Conservation (phyloP, 352 stramenopile species). For the Pythium utonaiense region DNA sequence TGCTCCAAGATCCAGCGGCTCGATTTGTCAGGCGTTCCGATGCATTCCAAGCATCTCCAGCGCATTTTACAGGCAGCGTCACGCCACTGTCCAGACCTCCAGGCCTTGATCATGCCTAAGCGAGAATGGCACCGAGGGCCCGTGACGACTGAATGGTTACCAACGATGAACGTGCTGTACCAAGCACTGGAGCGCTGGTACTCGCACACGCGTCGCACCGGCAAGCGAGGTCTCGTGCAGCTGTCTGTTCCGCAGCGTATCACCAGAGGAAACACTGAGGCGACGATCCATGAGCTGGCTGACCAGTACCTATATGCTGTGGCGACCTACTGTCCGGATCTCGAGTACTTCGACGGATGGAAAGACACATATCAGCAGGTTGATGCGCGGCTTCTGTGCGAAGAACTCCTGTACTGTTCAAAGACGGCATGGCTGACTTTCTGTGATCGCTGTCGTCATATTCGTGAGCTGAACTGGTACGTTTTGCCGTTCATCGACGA, state of each 20-base stretch:
- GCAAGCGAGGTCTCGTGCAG: constrained; percentile 22
- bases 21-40: constrained; percentile 13
- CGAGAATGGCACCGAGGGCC: constrained; percentile 12
- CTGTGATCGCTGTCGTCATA: constrained; percentile 29
- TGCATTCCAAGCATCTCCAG: constrained; percentile 14
- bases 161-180: constrained; percentile 16
- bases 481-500: constrained; percentile 60
- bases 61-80: constrained; percentile 15
- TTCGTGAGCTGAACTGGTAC: constrained; percentile 70
- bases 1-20: constrained; percentile 18
- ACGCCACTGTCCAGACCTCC: not conserved
- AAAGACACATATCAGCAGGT: constrained; percentile 49
- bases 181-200: constrained; percentile 16
- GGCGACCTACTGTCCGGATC: constrained; percentile 32
- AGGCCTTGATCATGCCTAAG: constrained; percentile 18
- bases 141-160: constrained; percentile 11
- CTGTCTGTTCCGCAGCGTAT: constrained; percentile 26
- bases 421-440: constrained; percentile 38
- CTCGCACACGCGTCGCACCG: not conserved
- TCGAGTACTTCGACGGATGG: constrained; percentile 69
- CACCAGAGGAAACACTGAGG: constrained; percentile 3
- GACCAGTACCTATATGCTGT: constrained; percentile 19
- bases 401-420: constrained; percentile 23
- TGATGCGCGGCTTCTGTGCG: constrained; percentile 27
- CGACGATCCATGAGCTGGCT: constrained; percentile 18